Percentiles rank a stretch among this genome's conserved stretches.
Evolutionary conservation across 805 yeast species (phyloP).

Genomic region (Lipomyces yamadae): DNA sequence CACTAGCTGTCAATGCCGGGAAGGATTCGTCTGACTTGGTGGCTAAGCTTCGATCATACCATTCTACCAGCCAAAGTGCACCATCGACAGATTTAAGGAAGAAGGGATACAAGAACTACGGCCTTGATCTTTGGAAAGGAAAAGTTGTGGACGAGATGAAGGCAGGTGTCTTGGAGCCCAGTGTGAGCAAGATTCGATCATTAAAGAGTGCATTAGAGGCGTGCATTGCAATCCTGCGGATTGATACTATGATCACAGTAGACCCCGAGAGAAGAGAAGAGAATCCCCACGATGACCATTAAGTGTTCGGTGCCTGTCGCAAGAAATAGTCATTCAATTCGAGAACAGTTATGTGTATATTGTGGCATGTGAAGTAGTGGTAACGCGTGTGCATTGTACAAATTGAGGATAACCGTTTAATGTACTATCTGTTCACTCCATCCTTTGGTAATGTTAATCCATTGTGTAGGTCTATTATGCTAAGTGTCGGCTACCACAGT

Average conservation of each 20-base stretch:
- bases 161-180: slow-evolving; percentile 93
- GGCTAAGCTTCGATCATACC: slow-evolving; percentile 94
- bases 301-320: background rate
- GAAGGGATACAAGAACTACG: slow-evolving; percentile 85
- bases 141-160: slow-evolving; percentile 83
- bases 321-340: background rate
- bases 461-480: too few relatives aligned
- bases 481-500: too few relatives aligned
- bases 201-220: slow-evolving; percentile 94
- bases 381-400: background rate
- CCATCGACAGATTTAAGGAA: slow-evolving; percentile 81
- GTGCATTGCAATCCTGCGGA: slow-evolving; percentile 94
- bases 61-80: slow-evolving; percentile 91
- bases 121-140: slow-evolving; percentile 89
- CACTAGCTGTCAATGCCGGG: slow-evolving; percentile 95
- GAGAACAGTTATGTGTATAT: slow-evolving; percentile 8
- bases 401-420: background rate
- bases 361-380: background rate
- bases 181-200: slow-evolving; percentile 88
- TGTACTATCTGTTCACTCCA: background rate
- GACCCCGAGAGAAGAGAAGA: slow-evolving; percentile 77
- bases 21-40: slow-evolving; percentile 94
- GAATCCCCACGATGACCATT: slow-evolving; percentile 71
- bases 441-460: too few relatives aligned
- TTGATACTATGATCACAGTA: slow-evolving; percentile 96